phyloP scores from a whole-genome alignment of 2,329 filamentous ascomycete genomes.

The Macroventuria anomochaeta region DNA sequence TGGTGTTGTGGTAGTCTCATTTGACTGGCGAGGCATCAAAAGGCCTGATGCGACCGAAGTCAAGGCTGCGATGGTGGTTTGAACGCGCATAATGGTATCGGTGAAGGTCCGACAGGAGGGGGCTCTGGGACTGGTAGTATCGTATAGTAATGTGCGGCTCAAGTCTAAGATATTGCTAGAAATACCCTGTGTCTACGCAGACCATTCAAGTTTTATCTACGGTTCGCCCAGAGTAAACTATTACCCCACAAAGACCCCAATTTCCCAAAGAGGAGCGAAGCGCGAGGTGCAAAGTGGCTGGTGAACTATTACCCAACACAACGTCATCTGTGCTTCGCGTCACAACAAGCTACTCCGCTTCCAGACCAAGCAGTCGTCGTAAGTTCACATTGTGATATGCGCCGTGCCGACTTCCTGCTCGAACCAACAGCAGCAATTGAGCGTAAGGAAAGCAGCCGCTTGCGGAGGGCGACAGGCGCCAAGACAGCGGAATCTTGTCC shows the following conservation, averaged over 20 bases:
- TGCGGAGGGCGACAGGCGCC: background rate
- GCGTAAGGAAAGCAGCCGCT: background rate
- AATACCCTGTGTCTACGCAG: background rate
- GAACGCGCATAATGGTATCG: slow-evolving; percentile 26
- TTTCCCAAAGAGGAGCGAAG: slow-evolving; percentile 15
- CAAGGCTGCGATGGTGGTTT: slow-evolving; percentile 24
- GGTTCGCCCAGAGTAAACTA: slow-evolving; percentile 8
- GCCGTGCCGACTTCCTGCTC: slow-evolving; percentile 19
- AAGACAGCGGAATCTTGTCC: slow-evolving; percentile 12
- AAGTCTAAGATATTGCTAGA: slow-evolving; percentile 1
- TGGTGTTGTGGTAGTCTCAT: slow-evolving; percentile 17
- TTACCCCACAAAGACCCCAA: slow-evolving; percentile 9
- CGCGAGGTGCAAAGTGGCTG: slow-evolving; percentile 17
- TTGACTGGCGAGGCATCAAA: slow-evolving; percentile 20
- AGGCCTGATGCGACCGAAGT: slow-evolving; percentile 26
- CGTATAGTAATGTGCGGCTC: background rate
- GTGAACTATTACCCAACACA: slow-evolving; percentile 2
- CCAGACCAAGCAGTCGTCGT: background rate
- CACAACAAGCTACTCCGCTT: slow-evolving; percentile 13
- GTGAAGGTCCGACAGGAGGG: background rate
- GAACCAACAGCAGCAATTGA: slow-evolving; percentile 5
- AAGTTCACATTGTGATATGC: slow-evolving; percentile 8
- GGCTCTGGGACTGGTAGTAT: background rate
- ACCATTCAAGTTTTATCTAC: background rate
- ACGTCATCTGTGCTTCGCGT: slow-evolving; percentile 13